These are phyloP conservation scores for Gardenia jasminoides DNA, from an alignment of 257 asterid genomes.

Conservation along the genomic window DNA sequence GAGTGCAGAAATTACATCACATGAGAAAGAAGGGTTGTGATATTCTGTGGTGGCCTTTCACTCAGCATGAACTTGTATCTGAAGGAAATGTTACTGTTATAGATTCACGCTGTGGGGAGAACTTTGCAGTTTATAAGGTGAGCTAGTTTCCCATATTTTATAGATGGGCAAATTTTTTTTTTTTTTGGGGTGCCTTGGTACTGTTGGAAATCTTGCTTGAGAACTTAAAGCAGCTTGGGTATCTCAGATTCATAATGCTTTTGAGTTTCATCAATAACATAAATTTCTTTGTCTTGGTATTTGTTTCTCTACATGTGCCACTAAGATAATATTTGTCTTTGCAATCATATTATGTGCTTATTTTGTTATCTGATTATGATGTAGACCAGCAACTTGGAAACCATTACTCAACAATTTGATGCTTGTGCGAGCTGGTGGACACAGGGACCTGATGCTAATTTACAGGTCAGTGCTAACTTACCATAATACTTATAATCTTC, in stretches of 20 bases:
- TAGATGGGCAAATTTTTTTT: neutral
- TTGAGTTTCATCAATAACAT: neutral
- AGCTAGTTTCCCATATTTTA: neutral
- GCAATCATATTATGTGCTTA: slow-evolving; percentile 20
- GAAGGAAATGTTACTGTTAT: slow-evolving; percentile 80
- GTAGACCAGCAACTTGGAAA: slow-evolving; percentile 43
- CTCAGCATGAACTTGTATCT: slow-evolving; percentile 87
- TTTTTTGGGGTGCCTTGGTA: neutral
- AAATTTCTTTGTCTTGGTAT: neutral
- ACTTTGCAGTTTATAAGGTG: slow-evolving; percentile 83
- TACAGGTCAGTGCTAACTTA: slow-evolving; percentile 68
- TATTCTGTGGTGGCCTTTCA: slow-evolving; percentile 98
- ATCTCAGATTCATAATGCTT: neutral
- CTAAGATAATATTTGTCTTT: neutral
- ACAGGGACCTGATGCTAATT: slow-evolving; percentile 85
- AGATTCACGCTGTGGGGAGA: slow-evolving; percentile 98
- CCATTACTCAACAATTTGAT: slow-evolving; percentile 84
- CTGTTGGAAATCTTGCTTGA: neutral
- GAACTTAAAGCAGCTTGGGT: neutral
- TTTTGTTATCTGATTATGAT: slow-evolving; percentile 18
- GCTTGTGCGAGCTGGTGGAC: slow-evolving; percentile 99
- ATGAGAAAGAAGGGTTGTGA: slow-evolving; percentile 76
- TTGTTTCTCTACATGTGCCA: neutral
- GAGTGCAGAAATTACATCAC: slow-evolving; percentile 57
- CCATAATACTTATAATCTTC: neutral